Conservation (phyloP, 768 basidiomycete genomes). For the Hypholoma fasciculare region DNA sequence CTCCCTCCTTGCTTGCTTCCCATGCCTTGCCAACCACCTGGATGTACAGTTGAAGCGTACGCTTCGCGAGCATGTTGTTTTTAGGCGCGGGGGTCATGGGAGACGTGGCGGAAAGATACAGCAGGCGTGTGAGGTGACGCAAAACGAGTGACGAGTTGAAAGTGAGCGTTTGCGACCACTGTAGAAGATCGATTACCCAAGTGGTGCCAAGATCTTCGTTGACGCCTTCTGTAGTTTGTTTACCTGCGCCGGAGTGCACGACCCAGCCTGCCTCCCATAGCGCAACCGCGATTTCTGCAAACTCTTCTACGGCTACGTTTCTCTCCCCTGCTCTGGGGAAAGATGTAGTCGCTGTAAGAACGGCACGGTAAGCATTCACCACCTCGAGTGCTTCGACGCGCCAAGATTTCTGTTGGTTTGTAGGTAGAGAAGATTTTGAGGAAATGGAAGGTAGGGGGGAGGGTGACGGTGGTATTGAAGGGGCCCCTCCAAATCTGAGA, state of each 20-base stretch:
- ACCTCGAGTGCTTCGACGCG: constrained; percentile 57
- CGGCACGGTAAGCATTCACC: constrained; percentile 68
- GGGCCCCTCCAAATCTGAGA: constrained; percentile 38
- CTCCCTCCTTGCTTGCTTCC: constrained; percentile 51
- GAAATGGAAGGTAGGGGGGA: background rate
- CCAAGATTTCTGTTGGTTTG: background rate
- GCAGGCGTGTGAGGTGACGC: constrained; percentile 79
- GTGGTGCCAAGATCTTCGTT: constrained; percentile 2
- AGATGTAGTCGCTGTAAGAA: constrained; percentile 64
- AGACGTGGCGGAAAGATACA: constrained; percentile 46
- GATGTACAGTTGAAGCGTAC: constrained; percentile 78
- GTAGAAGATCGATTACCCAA: constrained; percentile 86
- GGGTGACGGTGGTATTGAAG: background rate
- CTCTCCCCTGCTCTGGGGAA: constrained; percentile 84
- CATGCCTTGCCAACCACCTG: constrained; percentile 84
- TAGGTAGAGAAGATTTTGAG: background rate
- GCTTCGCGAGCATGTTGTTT: constrained; percentile 62
- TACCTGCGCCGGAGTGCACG: constrained; percentile 27
- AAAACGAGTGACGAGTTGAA: constrained; percentile 89
- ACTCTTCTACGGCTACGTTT: constrained; percentile 79
- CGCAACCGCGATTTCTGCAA: constrained; percentile 77
- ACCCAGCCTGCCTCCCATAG: constrained; percentile 85
- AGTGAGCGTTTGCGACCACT: constrained; percentile 93
- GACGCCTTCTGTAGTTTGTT: background rate
- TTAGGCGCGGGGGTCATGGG: constrained; percentile 26